Evolutionary conservation across 805 yeast species (phyloP).

Genomic region (Wickerhamiella shivajii): DNA sequence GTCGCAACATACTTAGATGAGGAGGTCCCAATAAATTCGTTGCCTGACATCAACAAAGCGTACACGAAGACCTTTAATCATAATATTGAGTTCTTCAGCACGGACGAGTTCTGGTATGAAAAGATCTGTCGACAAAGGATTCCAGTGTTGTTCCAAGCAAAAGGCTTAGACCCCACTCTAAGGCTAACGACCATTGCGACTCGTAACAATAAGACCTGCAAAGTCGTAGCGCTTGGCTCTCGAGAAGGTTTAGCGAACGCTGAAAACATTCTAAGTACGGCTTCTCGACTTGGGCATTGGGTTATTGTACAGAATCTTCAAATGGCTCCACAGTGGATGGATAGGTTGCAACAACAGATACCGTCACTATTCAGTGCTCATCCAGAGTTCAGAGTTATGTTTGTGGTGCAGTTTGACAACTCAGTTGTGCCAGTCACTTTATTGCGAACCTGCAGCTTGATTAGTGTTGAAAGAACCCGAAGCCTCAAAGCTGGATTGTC

Average conservation of each 20-base stretch:
- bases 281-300: slow-evolving; percentile 46
- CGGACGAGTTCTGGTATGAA: not conserved
- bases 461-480: slow-evolving; percentile 47
- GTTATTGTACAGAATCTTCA: slow-evolving; percentile 70
- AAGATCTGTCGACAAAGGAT: slow-evolving; percentile 18
- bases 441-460: slow-evolving; percentile 37
- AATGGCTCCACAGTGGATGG: slow-evolving; percentile 51
- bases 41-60: slow-evolving; percentile 9
- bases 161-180: slow-evolving; percentile 53
- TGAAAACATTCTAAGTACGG: slow-evolving; percentile 34
- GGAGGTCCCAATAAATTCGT: not conserved
- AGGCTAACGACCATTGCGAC: slow-evolving; percentile 35
- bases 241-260: slow-evolving; percentile 48
- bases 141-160: slow-evolving; percentile 41
- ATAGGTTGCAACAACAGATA: slow-evolving; percentile 33
- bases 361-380: slow-evolving; percentile 15
- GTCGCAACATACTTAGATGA: slow-evolving; percentile 8
- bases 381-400: slow-evolving; percentile 38
- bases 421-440: slow-evolving; percentile 40
- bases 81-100: slow-evolving; percentile 7
- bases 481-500: slow-evolving; percentile 39
- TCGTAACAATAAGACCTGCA: slow-evolving; percentile 20
- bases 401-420: slow-evolving; percentile 43
- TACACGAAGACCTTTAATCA: slow-evolving; percentile 9
- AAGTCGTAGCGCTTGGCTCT: slow-evolving; percentile 56